Evolutionary conservation across 2,329 filamentous ascomycete species (phyloP).

Genomic region (Lecanosticta acicola): DNA sequence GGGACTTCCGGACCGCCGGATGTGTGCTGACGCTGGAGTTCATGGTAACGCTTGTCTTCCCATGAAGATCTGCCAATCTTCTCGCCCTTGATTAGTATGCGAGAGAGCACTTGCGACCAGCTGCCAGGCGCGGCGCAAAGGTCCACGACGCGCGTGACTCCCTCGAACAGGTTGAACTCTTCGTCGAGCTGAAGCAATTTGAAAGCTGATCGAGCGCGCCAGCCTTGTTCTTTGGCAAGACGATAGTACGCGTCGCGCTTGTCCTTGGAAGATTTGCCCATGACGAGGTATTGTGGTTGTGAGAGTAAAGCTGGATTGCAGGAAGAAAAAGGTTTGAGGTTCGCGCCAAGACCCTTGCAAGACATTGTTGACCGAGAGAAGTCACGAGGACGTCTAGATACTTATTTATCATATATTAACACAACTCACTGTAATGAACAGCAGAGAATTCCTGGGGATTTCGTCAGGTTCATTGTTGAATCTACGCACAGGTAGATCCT

Average conservation of each 20-base stretch:
- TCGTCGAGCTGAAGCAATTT: slow-evolving; percentile 93
- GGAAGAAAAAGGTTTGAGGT: too few species aligned
- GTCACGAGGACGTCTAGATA: too few species aligned
- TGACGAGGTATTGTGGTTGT: too few species aligned
- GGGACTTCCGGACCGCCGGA: slow-evolving; percentile 1
- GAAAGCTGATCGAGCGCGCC: slow-evolving; percentile 92
- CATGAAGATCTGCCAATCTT: slow-evolving; percentile 80
- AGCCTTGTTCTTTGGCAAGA: slow-evolving; percentile 96
- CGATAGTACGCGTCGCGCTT: slow-evolving; percentile 98
- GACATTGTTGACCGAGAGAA: too few species aligned
- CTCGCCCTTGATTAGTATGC: slow-evolving; percentile 88
- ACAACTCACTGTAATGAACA: too few species aligned
- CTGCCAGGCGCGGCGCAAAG: slow-evolving; percentile 92
- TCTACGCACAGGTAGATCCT: too few species aligned
- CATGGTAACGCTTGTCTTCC: slow-evolving; percentile 71
- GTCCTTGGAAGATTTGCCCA: slow-evolving; percentile 86
- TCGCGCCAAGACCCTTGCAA: too few species aligned
- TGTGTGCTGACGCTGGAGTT: slow-evolving; percentile 20
- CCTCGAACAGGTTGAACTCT: slow-evolving; percentile 91
- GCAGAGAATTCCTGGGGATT: too few species aligned
- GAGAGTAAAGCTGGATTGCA: too few species aligned
- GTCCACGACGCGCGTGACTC: slow-evolving; percentile 88
- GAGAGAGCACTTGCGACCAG: slow-evolving; percentile 94
- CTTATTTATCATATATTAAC: too few species aligned
- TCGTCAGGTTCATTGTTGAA: too few species aligned